A percentile compares a stretch with the other conserved stretches of the same genome.
These are phyloP conservation scores for Phytophthora cryptogea DNA, from an alignment of 352 stramenopile genomes.

Conservation along the genomic window DNA sequence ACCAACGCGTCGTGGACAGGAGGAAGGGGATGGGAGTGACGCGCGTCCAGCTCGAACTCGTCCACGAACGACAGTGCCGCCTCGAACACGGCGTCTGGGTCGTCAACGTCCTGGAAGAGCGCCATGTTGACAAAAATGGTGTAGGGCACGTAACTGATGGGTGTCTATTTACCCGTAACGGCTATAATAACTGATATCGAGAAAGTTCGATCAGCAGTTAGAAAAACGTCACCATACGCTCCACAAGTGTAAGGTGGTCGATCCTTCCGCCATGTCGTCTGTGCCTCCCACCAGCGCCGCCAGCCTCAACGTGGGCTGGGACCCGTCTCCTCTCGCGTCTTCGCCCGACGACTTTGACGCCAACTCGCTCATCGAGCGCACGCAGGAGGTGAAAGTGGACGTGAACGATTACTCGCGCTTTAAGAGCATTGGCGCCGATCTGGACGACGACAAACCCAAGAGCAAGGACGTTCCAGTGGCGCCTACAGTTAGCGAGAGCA, in stretches of 20 bases:
- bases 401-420: conserved; percentile 90
- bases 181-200: conserved; percentile 9
- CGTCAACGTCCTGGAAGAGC: conserved; percentile 15
- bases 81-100: conserved; percentile 13
- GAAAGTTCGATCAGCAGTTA: conserved; percentile 22
- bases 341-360: conserved; percentile 30
- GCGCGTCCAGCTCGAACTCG: conserved; percentile 20
- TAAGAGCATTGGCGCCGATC: conserved; percentile 65
- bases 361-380: conserved; percentile 64
- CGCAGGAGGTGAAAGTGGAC: conserved; percentile 68
- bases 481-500: conserved; percentile 10
- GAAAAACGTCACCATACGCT: too few species aligned
- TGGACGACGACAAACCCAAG: conserved; percentile 47
- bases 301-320: conserved; percentile 53
- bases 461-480: conserved; percentile 11
- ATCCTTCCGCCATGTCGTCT: conserved; percentile 17
- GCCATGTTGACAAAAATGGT: too few species aligned
- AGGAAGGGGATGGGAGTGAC: too few species aligned
- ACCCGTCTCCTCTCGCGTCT: conserved; percentile 39
- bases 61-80: conserved; percentile 36
- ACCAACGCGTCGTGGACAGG: background rate
- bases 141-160: too few species aligned
- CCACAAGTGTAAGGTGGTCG: background rate
- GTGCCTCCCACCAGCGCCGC: conserved; percentile 27
- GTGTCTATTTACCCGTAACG: background rate